phyloP scores from a whole-genome alignment of 495 filamentous ascomycete genomes.

The Penicillium verhagenii region DNA sequence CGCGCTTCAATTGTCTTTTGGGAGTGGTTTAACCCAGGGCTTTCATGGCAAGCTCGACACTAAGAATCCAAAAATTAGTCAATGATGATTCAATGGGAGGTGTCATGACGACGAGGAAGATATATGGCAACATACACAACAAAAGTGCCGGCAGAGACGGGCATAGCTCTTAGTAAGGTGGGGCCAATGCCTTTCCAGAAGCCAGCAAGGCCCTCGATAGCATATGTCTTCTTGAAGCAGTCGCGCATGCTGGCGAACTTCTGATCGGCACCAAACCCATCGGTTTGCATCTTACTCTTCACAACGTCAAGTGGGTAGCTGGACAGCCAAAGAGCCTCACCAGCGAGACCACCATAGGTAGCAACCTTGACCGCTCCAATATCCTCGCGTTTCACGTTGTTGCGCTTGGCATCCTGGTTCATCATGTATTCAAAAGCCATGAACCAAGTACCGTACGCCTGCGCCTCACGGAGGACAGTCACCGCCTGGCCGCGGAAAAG shows the following conservation, averaged over 20 bases:
- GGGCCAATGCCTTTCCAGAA: constrained; percentile 97
- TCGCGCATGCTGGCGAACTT: constrained; percentile 81
- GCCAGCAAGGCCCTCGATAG: constrained; percentile 71
- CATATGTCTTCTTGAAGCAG: constrained; percentile 82
- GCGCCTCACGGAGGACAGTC: constrained; percentile 83
- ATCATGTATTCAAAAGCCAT: constrained; percentile 93
- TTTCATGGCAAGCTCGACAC: constrained; percentile 49
- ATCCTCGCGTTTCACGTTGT: constrained; percentile 68
- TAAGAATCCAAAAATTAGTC: constrained; percentile 18
- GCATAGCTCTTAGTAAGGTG: constrained; percentile 95
- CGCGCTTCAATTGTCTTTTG: neutral
- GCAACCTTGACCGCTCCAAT: constrained; percentile 84
- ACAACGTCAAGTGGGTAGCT: constrained; percentile 96
- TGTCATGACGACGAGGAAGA: no score
- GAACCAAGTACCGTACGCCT: constrained; percentile 97
- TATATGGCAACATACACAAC: constrained; percentile 56
- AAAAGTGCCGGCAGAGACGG: constrained; percentile 95
- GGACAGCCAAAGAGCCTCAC: constrained; percentile 87
- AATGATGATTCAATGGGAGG: neutral
- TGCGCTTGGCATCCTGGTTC: constrained; percentile 79
- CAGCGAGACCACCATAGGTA: constrained; percentile 87
- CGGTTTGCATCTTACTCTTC: constrained; percentile 99
- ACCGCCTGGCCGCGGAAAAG: constrained; percentile 86
- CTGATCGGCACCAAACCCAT: constrained; percentile 73
- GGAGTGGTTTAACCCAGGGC: constrained; percentile 34